Evolutionary conservation across 805 yeast species (phyloP).

Genomic region (Limtongia smithiae): DNA sequence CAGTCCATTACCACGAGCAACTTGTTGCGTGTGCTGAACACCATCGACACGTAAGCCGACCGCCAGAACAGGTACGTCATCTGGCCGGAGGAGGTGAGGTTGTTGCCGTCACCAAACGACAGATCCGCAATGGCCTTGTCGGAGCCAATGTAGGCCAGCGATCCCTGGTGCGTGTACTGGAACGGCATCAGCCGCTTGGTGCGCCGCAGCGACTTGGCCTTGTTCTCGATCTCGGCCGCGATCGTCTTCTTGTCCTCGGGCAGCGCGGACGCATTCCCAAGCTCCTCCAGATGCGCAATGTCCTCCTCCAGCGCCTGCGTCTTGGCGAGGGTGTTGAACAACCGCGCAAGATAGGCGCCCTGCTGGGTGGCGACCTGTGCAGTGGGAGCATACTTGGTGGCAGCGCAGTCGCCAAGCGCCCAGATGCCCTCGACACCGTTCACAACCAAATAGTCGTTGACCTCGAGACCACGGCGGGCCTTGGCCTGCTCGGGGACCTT

Average conservation of each 20-base stretch:
- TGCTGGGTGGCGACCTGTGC: slow-evolving; percentile 97
- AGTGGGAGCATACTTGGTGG: slow-evolving; percentile 86
- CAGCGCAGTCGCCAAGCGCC: slow-evolving; percentile 93
- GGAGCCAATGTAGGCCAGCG: slow-evolving; percentile 86
- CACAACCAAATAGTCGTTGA: slow-evolving; percentile 76
- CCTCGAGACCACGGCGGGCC: slow-evolving; percentile 85
- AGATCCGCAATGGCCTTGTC: slow-evolving; percentile 94
- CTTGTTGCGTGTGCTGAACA: slow-evolving; percentile 84
- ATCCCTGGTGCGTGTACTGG: slow-evolving; percentile 83
- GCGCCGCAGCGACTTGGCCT: slow-evolving; percentile 41
- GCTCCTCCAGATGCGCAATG: slow-evolving; percentile 41
- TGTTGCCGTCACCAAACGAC: slow-evolving; percentile 60
- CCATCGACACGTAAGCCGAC: slow-evolving; percentile 88
- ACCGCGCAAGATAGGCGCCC: slow-evolving; percentile 74
- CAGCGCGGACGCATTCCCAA: slow-evolving; percentile 33
- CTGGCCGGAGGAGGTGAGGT: slow-evolving; percentile 77
- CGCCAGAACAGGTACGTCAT: slow-evolving; percentile 93
- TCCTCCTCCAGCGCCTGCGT: slow-evolving; percentile 39
- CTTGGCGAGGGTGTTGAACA: slow-evolving; percentile 46
- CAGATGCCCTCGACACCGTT: slow-evolving; percentile 79
- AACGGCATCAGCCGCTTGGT: slow-evolving; percentile 49
- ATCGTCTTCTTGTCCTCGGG: slow-evolving; percentile 39
- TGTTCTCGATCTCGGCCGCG: slow-evolving; percentile 47
- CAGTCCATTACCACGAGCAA: slow-evolving; percentile 82
- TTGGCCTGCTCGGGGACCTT: slow-evolving; percentile 67